Conservation (phyloP, 352 stramenopile genomes). For the Phytopythium boreale region DNA sequence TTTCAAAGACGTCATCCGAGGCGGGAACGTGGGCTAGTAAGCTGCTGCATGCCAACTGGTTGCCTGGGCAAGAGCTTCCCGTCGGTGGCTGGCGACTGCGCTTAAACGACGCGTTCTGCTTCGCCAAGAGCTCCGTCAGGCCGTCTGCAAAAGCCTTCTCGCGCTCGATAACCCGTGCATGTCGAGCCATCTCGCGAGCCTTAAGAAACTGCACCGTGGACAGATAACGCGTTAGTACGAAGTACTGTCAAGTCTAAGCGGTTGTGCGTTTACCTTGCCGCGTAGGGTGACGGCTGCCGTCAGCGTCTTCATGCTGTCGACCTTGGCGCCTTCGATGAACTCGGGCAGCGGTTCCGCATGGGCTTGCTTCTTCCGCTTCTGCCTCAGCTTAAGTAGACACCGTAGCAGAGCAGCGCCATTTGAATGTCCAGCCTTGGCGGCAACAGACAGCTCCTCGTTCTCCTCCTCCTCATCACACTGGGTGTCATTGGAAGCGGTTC, state of each 20-base stretch:
- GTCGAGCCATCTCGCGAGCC: constrained; percentile 31
- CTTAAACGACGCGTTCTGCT: constrained; percentile 2
- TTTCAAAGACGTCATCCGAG: constrained; percentile 2
- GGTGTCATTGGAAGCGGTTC: too few species aligned
- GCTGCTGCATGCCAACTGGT: neutral
- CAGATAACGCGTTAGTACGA: neutral
- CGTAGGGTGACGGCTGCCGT: constrained; percentile 38
- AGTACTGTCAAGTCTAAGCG: neutral
- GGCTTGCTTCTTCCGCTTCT: constrained; percentile 23
- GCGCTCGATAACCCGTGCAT: constrained; percentile 17
- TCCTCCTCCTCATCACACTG: constrained; percentile 4
- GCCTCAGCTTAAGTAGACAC: constrained; percentile 37
- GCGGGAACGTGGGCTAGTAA: neutral
- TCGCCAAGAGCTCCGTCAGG: neutral
- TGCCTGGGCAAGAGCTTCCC: neutral
- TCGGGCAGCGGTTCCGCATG: constrained; percentile 24
- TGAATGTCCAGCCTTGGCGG: neutral
- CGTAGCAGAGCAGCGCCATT: constrained; percentile 24
- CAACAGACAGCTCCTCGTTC: neutral
- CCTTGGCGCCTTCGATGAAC: constrained; percentile 30
- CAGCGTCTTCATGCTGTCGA: constrained; percentile 24
- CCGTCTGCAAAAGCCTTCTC: constrained; percentile 10
- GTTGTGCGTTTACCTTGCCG: constrained; percentile 27
- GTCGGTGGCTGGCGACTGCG: constrained; percentile 8
- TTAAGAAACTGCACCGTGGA: constrained; percentile 24